Percentiles rank a stretch among this genome's conserved stretches.
Evolutionary conservation across 805 yeast species (phyloP).

Genomic region (Blastobotrys mokoenaii): DNA sequence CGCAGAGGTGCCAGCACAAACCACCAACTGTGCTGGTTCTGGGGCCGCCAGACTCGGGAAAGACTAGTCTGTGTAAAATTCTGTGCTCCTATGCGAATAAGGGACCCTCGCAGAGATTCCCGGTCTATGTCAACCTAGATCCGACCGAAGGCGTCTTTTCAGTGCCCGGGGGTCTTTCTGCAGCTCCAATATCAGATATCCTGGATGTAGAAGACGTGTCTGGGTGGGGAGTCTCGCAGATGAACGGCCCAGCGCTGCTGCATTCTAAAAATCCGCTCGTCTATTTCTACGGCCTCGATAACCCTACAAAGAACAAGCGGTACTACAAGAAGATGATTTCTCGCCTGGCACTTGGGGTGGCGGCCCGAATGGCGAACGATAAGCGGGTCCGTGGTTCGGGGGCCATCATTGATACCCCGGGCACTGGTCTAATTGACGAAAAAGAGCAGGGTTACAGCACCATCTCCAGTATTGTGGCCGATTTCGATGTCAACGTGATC

Average conservation of each 20-base stretch:
- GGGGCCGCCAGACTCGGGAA: constrained; percentile 71
- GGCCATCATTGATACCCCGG: constrained; percentile 66
- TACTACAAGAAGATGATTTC: constrained; percentile 44
- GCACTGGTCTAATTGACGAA: constrained; percentile 21
- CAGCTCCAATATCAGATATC: constrained; percentile 73
- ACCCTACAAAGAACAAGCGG: constrained; percentile 46
- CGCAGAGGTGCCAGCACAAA: constrained; percentile 29
- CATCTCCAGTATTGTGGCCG: constrained; percentile 49
- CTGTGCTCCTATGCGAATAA: constrained; percentile 70
- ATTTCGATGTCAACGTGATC: constrained; percentile 50
- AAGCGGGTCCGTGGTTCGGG: constrained; percentile 40
- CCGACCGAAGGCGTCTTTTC: constrained; percentile 64
- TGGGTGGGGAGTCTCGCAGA: constrained; percentile 71
- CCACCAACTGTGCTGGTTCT: constrained; percentile 58
- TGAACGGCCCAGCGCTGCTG: constrained; percentile 37
- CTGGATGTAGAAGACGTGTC: constrained; percentile 58
- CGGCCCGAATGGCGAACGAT: constrained; percentile 44
- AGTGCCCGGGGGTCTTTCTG: constrained; percentile 77
- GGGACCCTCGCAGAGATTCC: constrained; percentile 46
- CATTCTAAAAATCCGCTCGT: constrained; percentile 90
- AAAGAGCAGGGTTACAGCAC: constrained; percentile 29
- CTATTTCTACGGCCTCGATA: constrained; percentile 66
- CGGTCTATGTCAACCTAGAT: constrained; percentile 70
- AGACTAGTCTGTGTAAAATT: constrained; percentile 63
- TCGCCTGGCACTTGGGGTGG: constrained; percentile 41